phyloP scores from a whole-genome alignment of 495 filamentous ascomycete genomes.

The Aspergillus sparsus region DNA sequence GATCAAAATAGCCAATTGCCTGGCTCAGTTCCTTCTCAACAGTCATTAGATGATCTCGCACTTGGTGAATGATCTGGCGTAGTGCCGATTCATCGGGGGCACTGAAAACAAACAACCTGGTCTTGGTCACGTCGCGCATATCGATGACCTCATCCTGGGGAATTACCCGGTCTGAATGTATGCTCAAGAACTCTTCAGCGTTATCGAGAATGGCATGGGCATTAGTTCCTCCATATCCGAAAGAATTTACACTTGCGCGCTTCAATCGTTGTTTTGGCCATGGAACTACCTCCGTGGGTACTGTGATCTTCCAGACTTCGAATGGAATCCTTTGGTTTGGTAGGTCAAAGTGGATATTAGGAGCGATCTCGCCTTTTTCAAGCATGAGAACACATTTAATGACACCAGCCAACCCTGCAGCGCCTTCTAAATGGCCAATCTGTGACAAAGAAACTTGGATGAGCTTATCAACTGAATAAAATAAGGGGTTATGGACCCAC shows the following conservation, averaged over 20 bases:
- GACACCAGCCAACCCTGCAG: slow-evolving; percentile 40
- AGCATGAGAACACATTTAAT: slow-evolving; percentile 41
- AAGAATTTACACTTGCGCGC: slow-evolving; percentile 29
- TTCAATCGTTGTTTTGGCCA: slow-evolving; percentile 21
- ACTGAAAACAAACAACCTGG: background rate
- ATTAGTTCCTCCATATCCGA: slow-evolving; percentile 39
- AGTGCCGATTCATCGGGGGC: background rate
- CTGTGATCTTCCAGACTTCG: slow-evolving; percentile 31
- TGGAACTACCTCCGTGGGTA: background rate
- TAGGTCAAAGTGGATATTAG: slow-evolving; percentile 34
- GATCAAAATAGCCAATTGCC: background rate
- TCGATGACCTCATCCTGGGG: background rate
- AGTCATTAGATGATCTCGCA: background rate
- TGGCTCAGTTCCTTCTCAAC: background rate
- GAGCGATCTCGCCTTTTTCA: slow-evolving; percentile 32
- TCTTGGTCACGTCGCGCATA: background rate
- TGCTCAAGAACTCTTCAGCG: slow-evolving; percentile 4
- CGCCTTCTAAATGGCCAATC: slow-evolving; percentile 48
- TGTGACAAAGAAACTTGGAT: background rate
- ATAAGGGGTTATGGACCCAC: background rate
- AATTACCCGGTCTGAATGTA: background rate
- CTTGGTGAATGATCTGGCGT: background rate
- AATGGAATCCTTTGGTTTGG: slow-evolving; percentile 36
- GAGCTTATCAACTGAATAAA: background rate
- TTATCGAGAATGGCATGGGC: slow-evolving; percentile 32